Percentiles rank a stretch among this genome's conserved stretches.
These are phyloP conservation scores for Rhodotorula taiwanensis DNA, from an alignment of 768 basidiomycete species.

Conservation along the genomic window DNA sequence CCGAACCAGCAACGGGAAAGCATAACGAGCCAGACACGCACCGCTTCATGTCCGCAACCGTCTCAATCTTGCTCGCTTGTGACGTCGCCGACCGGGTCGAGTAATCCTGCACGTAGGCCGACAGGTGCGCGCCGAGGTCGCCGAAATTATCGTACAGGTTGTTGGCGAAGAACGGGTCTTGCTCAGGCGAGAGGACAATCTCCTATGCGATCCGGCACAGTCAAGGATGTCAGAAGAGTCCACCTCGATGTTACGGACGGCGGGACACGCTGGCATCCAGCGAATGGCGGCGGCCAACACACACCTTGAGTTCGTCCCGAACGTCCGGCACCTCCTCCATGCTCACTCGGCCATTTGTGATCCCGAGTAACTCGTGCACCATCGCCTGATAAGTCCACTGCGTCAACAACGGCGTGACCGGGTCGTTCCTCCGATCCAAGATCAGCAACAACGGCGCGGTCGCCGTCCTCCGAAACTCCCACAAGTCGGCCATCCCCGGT, in stretches of 20 bases:
- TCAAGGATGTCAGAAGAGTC: too few species aligned
- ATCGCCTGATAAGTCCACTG: constrained; percentile 99
- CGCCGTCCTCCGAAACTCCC: constrained; percentile 85
- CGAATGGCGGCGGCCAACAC: constrained; percentile 35
- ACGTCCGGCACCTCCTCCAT: constrained; percentile 77
- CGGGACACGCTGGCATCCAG: too few species aligned
- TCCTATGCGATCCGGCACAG: constrained; percentile 56
- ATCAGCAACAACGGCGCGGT: constrained; percentile 83
- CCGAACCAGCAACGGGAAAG: neutral
- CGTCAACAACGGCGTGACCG: constrained; percentile 87
- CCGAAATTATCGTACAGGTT: constrained; percentile 91
- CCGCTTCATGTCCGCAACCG: constrained; percentile 89
- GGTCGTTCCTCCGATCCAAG: constrained; percentile 91
- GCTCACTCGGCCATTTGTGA: constrained; percentile 88
- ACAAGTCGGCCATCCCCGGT: constrained; percentile 62
- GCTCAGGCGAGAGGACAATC: constrained; percentile 80
- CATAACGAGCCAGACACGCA: neutral
- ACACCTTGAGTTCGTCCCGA: constrained; percentile 71
- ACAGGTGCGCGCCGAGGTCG: constrained; percentile 84
- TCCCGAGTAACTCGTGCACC: constrained; percentile 92
- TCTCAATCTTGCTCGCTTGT: constrained; percentile 74
- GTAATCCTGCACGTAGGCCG: constrained; percentile 89
- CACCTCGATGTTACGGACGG: too few species aligned
- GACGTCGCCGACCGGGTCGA: constrained; percentile 61
- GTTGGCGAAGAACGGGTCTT: constrained; percentile 87